A percentile compares a stretch with the other conserved stretches of the same genome.
Conservation (phyloP, 2,329 filamentous ascomycete genomes). For the Diaporthe nobilis region DNA sequence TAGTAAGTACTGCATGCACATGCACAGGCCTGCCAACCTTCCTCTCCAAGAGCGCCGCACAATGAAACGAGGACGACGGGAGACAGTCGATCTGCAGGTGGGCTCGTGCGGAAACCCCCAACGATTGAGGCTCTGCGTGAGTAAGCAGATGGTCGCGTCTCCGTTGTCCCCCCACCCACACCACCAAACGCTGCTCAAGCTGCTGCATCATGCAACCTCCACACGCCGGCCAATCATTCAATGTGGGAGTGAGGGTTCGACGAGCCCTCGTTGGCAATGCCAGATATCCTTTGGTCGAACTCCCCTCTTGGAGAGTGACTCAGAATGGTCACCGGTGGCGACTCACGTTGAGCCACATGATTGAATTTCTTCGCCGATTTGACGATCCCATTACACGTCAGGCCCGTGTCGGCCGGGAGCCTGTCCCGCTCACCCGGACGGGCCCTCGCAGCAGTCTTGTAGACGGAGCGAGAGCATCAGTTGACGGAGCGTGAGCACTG, state of each 20-base stretch:
- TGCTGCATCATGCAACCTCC: slow-evolving; percentile 29
- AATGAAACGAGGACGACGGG: not conserved
- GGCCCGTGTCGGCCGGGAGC: slow-evolving; percentile 12
- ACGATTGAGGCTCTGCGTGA: slow-evolving; percentile 35
- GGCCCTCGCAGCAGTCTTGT: not conserved
- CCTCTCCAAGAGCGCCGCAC: not conserved
- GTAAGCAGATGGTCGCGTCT: slow-evolving; percentile 7
- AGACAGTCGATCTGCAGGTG: slow-evolving; percentile 14
- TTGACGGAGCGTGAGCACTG: slow-evolving; percentile 7
- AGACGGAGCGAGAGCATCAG: not conserved
- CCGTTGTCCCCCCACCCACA: slow-evolving; percentile 4
- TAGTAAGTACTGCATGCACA: slow-evolving; percentile 12
- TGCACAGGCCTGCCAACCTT: slow-evolving; percentile 9
- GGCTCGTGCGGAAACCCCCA: slow-evolving; percentile 19
- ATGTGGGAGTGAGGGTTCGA: not conserved
- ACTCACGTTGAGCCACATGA: slow-evolving; percentile 26
- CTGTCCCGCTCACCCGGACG: slow-evolving; percentile 7
- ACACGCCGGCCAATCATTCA: slow-evolving; percentile 16
- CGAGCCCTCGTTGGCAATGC: not conserved
- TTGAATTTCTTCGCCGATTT: slow-evolving; percentile 24
- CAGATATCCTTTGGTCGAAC: slow-evolving; percentile 11
- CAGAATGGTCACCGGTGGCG: slow-evolving; percentile 27
- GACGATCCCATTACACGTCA: slow-evolving; percentile 20
- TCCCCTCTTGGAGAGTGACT: slow-evolving; percentile 12
- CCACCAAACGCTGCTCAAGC: slow-evolving; percentile 20